These are phyloP conservation scores for Gossypium anomalum DNA, from an alignment of 345 rosid genomes.

Conservation along the genomic window DNA sequence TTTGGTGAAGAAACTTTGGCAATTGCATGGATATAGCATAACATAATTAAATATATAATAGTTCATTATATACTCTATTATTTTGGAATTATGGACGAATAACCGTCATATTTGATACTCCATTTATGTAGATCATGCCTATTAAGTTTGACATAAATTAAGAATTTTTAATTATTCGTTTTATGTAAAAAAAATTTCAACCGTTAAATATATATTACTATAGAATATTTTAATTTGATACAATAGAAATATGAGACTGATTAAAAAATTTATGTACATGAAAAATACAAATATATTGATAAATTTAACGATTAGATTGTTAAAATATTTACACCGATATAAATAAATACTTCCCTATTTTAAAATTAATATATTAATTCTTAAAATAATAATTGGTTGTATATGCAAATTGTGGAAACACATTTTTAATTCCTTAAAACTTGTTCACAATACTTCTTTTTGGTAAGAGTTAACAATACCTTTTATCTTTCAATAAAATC, in stretches of 20 bases:
- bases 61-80: not conserved
- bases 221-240: too few relatives aligned
- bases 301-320: too few relatives aligned
- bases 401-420: not conserved
- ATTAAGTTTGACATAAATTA: too few relatives aligned
- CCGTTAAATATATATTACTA: too few relatives aligned
- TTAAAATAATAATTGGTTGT: not conserved
- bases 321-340: too few relatives aligned
- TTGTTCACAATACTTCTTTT: not conserved
- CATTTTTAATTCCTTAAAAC: not conserved
- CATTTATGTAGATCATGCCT: too few relatives aligned
- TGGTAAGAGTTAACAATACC: not conserved
- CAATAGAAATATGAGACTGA: too few relatives aligned
- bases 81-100: not conserved
- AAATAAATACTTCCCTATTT: not conserved
- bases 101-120: too few relatives aligned
- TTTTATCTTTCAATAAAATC: not conserved
- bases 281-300: too few relatives aligned
- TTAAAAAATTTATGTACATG: too few relatives aligned
- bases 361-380: not conserved
- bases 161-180: too few relatives aligned
- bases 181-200: too few relatives aligned
- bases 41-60: not conserved
- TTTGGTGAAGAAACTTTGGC: not conserved
- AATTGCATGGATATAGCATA: not conserved